Evolutionary conservation across 257 asterid genomes (phyloP).

Genomic region (Cruciata laevipes): DNA sequence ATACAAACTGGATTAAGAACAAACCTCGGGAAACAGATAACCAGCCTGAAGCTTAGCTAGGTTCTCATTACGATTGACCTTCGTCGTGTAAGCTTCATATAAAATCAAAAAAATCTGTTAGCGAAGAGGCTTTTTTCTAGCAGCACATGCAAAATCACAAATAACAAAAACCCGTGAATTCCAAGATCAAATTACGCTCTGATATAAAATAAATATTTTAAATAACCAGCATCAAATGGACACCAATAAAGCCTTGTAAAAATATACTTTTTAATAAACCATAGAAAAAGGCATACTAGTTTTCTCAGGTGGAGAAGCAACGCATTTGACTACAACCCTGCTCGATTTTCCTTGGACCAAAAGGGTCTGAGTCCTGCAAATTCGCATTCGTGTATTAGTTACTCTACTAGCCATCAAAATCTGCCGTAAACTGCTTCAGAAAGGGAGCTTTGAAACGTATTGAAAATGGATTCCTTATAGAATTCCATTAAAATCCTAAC

Average conservation of each 20-base stretch:
- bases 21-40: constrained; percentile 95
- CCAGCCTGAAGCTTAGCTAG: constrained; percentile 95
- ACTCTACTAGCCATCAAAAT: neutral
- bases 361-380: constrained; percentile 44
- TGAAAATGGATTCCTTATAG: neutral
- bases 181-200: neutral
- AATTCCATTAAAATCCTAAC: neutral
- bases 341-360: constrained; percentile 34
- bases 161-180: neutral
- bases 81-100: constrained; percentile 63
- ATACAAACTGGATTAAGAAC: constrained; percentile 8
- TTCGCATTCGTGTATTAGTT: neutral
- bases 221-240: neutral
- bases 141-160: neutral
- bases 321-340: constrained; percentile 52
- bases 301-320: constrained; percentile 54
- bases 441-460: too few species aligned
- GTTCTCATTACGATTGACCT: constrained; percentile 81
- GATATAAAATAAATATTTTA: neutral
- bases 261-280: too few species aligned
- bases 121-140: neutral
- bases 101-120: constrained; percentile 15
- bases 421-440: neutral
- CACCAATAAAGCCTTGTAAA: neutral
- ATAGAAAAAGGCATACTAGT: constrained; percentile 36